phyloP scores from a whole-genome alignment of 768 basidiomycete genomes.

The Rhizopogon vinicolor region DNA sequence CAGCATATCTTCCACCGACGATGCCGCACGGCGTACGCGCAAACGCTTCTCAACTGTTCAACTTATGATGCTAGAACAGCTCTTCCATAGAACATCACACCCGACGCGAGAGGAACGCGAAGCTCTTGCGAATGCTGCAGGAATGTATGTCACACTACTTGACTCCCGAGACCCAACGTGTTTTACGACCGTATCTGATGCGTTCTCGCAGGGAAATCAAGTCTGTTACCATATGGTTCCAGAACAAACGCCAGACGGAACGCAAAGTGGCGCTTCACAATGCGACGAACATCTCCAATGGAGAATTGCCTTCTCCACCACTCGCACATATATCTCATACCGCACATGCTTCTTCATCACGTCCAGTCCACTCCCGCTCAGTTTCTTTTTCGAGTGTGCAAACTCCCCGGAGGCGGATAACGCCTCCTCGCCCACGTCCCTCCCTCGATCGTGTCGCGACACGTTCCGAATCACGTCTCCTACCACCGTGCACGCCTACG shows the following conservation, averaged over 20 bases:
- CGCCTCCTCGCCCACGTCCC: slow-evolving; percentile 25
- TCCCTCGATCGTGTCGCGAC: slow-evolving; percentile 27
- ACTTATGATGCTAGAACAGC: slow-evolving; percentile 67
- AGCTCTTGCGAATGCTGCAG: slow-evolving; percentile 50
- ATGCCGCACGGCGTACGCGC: slow-evolving; percentile 53
- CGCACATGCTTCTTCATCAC: slow-evolving; percentile 19
- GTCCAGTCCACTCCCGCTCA: slow-evolving; percentile 33
- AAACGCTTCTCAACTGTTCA: slow-evolving; percentile 67
- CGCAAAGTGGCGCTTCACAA: slow-evolving; percentile 48
- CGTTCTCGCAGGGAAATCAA: slow-evolving; percentile 25
- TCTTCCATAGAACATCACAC: slow-evolving; percentile 69
- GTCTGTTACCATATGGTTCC: slow-evolving; percentile 32
- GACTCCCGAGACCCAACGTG: neutral
- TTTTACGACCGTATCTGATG: slow-evolving; percentile 9
- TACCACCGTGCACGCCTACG: slow-evolving; percentile 24
- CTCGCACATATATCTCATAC: slow-evolving; percentile 17
- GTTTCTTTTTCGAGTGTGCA: slow-evolving; percentile 18
- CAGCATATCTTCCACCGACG: slow-evolving; percentile 49
- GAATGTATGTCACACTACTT: slow-evolving; percentile 45
- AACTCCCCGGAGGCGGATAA: slow-evolving; percentile 24
- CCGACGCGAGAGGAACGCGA: slow-evolving; percentile 75
- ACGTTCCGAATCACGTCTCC: slow-evolving; percentile 26
- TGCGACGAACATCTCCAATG: slow-evolving; percentile 15
- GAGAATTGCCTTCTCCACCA: slow-evolving; percentile 18
- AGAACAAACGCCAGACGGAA: slow-evolving; percentile 39